Evolutionary conservation across 495 filamentous ascomycete genomes (phyloP).

Genomic region (Opeltia flavorubescens): DNA sequence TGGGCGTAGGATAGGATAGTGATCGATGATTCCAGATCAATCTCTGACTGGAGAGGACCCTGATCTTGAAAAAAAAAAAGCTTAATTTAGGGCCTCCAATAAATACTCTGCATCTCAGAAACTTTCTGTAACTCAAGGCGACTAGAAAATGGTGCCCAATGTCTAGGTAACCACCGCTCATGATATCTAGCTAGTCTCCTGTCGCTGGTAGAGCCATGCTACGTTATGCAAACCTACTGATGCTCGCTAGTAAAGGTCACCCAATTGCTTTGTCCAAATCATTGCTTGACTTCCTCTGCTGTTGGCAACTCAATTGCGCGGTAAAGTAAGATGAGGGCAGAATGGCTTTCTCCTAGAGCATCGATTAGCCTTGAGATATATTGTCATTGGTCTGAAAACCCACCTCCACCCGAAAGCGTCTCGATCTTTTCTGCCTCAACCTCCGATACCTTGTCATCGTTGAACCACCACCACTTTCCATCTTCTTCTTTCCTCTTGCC

Average conservation of each 20-base stretch:
- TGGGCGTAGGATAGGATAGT: too few species aligned
- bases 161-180: too few species aligned
- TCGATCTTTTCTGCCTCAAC: conserved; percentile 86
- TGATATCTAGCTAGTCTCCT: too few species aligned
- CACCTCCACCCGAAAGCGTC: conserved; percentile 76
- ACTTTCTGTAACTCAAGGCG: too few species aligned
- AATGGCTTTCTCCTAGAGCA: conserved; percentile 67
- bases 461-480: conserved; percentile 99
- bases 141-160: too few species aligned
- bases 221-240: neutral
- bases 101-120: too few species aligned
- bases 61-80: too few species aligned
- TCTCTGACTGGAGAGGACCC: too few species aligned
- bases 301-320: conserved; percentile 59
- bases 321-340: conserved; percentile 85
- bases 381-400: conserved; percentile 15
- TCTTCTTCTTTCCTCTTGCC: conserved; percentile 66
- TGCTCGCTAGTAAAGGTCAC: neutral
- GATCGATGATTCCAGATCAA: too few species aligned
- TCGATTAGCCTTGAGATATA: neutral
- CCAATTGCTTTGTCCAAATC: neutral
- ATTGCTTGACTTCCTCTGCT: conserved; percentile 29
- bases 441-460: conserved; percentile 93
- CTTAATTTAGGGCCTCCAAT: too few species aligned
- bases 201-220: neutral